Base-by-base conservation (phyloP, 2,329 filamentous ascomycete genomes). In the Apiospora koreana region DNA sequence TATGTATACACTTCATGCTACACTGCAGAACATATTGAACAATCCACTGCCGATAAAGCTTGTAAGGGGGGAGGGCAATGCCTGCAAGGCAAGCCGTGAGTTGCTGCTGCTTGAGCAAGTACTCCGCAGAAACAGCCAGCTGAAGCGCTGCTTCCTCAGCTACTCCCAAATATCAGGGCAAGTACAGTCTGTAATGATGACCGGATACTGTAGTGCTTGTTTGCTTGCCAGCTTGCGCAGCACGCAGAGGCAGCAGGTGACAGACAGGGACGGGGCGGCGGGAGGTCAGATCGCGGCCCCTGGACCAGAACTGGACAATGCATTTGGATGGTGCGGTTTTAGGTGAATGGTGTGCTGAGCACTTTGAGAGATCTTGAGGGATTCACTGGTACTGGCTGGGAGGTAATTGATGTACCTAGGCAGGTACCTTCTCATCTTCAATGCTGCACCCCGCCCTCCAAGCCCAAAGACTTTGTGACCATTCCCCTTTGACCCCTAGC, bases 261-360 rank as follows among this genome's bases (percentile, higher is more conserved):
- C n/a, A n/a, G n/a, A n/a, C 31, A 38, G 31, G 8, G 31, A 58
- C 54, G 18, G 54, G 50, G 50, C 50, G 25, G 14, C 50, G 50
- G 50, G 28, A 58, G 28, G 54, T 62, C 54, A 38, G 54, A 62
- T 62, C 28, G n/a, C 41, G 21, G 31, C 54, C 31, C 54, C 54
- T 31, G 54, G 28, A 12, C 10, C 18, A 21, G 28, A 21, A 35
- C 16, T 62, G 54, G 31, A 38, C 54, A 38, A 62, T n/a, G 54
- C 31, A 62, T 38, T 62, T 31, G 10, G 41, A 38, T 62, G 54
- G 54, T 38, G 31, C 31, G 31, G 54, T 62, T 62, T 62, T 38
- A 62, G 31, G 54, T 62, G 54, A 38, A 31, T 62, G 50, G 50
- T 62, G 54, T 62, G 54, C 31, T 62, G 54, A n/a, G 31, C 31